phyloP scores from a whole-genome alignment of 305 asterid species.

The Fraxinus sp. region DNA sequence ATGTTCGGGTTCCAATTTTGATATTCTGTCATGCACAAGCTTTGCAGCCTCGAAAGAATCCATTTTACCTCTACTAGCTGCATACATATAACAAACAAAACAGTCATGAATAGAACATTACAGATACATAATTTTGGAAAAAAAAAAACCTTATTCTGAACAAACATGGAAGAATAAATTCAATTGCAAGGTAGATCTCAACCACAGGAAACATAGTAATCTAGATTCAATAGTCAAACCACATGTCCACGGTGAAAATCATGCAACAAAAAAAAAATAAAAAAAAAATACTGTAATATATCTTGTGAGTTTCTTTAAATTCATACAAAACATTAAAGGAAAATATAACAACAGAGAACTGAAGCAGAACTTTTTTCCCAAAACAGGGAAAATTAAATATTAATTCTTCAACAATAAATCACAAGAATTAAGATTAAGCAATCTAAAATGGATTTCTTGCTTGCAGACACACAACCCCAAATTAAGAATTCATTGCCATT shows the following conservation, averaged over 20 bases:
- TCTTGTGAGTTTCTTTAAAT: not conserved
- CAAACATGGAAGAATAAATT: not conserved
- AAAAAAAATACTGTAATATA: not conserved
- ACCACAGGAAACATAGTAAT: not conserved
- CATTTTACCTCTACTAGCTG: constrained; percentile 24
- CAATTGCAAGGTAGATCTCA: not conserved
- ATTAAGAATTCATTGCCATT: not conserved
- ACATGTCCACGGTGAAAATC: not conserved
- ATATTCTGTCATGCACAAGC: constrained; percentile 46
- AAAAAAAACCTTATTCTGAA: constrained; percentile 39
- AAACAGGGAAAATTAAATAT: not conserved
- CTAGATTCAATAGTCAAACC: not conserved
- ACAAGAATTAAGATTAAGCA: constrained; percentile 29
- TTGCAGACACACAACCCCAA: not conserved
- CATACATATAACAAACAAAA: constrained; percentile 13
- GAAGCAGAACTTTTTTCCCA: not conserved
- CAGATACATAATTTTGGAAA: not conserved
- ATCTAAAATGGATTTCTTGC: constrained; percentile 16
- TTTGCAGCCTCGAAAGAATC: constrained; percentile 45
- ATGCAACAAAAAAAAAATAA: not conserved
- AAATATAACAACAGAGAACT: not conserved
- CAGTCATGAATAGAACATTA: not conserved
- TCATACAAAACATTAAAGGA: constrained; percentile 17
- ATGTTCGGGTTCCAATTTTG: constrained; percentile 55
- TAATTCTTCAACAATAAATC: constrained; percentile 32